phyloP scores from a whole-genome alignment of 1,139 yeast genomes.

The Magnusiomyces fungicola region DNA sequence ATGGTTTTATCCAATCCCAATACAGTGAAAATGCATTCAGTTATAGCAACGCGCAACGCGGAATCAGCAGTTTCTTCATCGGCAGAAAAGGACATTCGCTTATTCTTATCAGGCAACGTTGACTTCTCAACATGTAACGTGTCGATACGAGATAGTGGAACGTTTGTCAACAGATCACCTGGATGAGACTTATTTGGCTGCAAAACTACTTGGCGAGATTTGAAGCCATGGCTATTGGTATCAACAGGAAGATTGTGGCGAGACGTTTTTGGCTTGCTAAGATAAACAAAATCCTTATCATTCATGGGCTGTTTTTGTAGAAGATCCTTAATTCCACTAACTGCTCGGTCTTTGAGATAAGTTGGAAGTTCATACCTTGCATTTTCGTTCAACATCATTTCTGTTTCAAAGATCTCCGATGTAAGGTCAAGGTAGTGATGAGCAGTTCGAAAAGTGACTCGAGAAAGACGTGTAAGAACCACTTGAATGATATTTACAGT shows the following conservation, averaged over 20 bases:
- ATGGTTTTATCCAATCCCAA: slow-evolving; percentile 56
- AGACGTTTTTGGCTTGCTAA: slow-evolving; percentile 5
- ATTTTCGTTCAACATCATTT: slow-evolving; percentile 52
- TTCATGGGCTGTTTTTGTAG: slow-evolving; percentile 16
- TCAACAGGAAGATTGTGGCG: slow-evolving; percentile 6
- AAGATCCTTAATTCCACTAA: slow-evolving; percentile 37
- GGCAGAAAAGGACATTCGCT: slow-evolving; percentile 47
- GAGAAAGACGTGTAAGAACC: slow-evolving; percentile 75
- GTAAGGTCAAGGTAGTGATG: slow-evolving; percentile 83
- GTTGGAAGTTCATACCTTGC: slow-evolving; percentile 50
- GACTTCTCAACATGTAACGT: slow-evolving; percentile 3
- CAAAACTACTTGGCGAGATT: slow-evolving; percentile 59
- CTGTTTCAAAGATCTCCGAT: slow-evolving; percentile 72
- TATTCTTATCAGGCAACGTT: slow-evolving; percentile 4
- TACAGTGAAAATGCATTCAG: slow-evolving; percentile 65
- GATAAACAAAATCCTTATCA: slow-evolving; percentile 2
- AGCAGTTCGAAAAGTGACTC: slow-evolving; percentile 87
- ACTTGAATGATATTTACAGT: slow-evolving; percentile 93
- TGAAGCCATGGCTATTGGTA: slow-evolving; percentile 1
- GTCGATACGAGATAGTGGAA: slow-evolving; percentile 58
- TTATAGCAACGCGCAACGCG: slow-evolving; percentile 58
- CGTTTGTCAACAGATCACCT: slow-evolving; percentile 78
- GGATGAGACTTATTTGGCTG: slow-evolving; percentile 63
- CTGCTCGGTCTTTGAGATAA: slow-evolving; percentile 52
- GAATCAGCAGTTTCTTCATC: slow-evolving; percentile 76